phyloP scores from a whole-genome alignment of 164 flowering plant species.

The Vitis rotundifolia region DNA sequence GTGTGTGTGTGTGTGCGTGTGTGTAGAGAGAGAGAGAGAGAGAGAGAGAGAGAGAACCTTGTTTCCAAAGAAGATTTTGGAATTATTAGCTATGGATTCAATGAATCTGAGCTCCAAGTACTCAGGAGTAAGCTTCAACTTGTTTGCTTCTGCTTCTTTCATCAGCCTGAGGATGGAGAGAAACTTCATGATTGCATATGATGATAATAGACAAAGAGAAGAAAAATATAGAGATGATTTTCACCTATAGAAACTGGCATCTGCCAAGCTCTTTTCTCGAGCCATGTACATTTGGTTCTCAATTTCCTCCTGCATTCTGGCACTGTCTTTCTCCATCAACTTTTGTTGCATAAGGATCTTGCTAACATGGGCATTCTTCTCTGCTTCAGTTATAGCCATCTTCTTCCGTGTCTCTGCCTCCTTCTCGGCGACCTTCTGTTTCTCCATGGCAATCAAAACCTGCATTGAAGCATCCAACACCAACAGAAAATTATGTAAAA shows the following conservation, averaged over 20 bases:
- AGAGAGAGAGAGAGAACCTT: constrained; percentile 50
- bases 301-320: constrained; percentile 68
- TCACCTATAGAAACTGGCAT: constrained; percentile 79
- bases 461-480: constrained; percentile 13
- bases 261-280: constrained; percentile 83
- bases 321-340: constrained; percentile 84
- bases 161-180: constrained; percentile 40
- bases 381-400: constrained; percentile 93
- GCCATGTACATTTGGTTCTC: constrained; percentile 85
- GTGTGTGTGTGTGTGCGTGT: neutral
- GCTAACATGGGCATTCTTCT: constrained; percentile 86
- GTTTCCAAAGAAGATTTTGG: constrained; percentile 91
- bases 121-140: constrained; percentile 80
- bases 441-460: constrained; percentile 91
- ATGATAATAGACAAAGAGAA: neutral
- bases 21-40: neutral
- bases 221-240: neutral
- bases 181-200: neutral
- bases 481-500: neutral
- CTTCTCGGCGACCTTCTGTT: constrained; percentile 83
- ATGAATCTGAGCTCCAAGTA: constrained; percentile 86
- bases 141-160: constrained; percentile 93
- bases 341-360: constrained; percentile 89
- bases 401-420: constrained; percentile 93
- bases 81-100: constrained; percentile 78